Evolutionary conservation across 164 flowering plant genomes (phyloP).

Genomic region (Kingdonia uniflora): DNA sequence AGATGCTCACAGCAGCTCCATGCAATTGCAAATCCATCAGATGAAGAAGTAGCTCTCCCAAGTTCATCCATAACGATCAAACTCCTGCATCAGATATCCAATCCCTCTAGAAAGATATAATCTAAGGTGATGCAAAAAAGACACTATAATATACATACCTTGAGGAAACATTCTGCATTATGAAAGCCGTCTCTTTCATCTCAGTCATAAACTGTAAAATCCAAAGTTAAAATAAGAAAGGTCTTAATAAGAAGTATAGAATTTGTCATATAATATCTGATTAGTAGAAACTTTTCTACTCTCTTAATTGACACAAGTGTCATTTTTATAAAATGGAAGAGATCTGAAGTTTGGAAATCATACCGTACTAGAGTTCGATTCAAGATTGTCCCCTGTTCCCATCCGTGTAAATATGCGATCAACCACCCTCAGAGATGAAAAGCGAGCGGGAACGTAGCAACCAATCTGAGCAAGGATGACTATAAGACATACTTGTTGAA

Average conservation of each 20-base stretch:
- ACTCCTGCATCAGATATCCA: slow-evolving; percentile 44
- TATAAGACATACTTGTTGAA: slow-evolving; percentile 91
- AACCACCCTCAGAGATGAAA: slow-evolving; percentile 66
- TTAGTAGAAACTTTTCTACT: too few species aligned
- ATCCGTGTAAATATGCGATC: slow-evolving; percentile 97
- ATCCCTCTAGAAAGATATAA: not conserved
- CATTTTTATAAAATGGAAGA: not conserved
- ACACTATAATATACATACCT: slow-evolving; percentile 29
- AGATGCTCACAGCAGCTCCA: slow-evolving; percentile 99
- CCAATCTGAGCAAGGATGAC: slow-evolving; percentile 97
- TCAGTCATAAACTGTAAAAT: slow-evolving; percentile 93
- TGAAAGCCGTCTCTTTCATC: slow-evolving; percentile 96
- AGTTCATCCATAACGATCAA: slow-evolving; percentile 94
- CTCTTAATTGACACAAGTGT: too few species aligned
- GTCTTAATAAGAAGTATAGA: too few species aligned
- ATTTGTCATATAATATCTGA: too few species aligned
- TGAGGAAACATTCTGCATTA: slow-evolving; percentile 82
- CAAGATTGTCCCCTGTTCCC: slow-evolving; percentile 86
- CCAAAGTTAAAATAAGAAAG: too few species aligned
- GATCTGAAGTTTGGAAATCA: slow-evolving; percentile 4
- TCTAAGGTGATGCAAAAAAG: not conserved
- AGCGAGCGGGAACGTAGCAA: slow-evolving; percentile 92
- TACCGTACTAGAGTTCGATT: slow-evolving; percentile 98
- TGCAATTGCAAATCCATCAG: slow-evolving; percentile 93
- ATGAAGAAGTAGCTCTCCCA: slow-evolving; percentile 95